A percentile compares a stretch with the other conserved stretches of the same genome.
phyloP scores from a whole-genome alignment of 2,329 filamentous ascomycete genomes.

The Colletotrichum caudatum region DNA sequence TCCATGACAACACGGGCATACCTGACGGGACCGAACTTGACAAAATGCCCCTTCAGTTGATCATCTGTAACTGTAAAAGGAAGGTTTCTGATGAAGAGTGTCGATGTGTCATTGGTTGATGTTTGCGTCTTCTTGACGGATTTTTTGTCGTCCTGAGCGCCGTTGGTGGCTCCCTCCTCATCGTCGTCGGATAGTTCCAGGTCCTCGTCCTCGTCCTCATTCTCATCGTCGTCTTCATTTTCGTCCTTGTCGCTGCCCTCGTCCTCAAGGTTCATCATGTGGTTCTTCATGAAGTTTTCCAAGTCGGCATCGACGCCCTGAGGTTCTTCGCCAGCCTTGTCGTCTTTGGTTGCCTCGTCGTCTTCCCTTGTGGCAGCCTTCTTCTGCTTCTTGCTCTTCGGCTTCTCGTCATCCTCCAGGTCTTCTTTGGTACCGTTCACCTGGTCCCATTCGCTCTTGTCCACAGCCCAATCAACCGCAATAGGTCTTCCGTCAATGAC shows the following conservation, averaged over 20 bases:
- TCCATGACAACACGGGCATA: constrained; percentile 95
- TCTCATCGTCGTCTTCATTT: constrained; percentile 55
- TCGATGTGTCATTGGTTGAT: constrained; percentile 75
- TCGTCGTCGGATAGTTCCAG: constrained; percentile 61
- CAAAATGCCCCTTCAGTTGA: constrained; percentile 85
- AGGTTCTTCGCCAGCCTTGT: constrained; percentile 50
- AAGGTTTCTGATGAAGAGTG: constrained; percentile 92
- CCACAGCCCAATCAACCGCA: constrained; percentile 97
- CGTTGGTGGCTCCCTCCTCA: constrained; percentile 48
- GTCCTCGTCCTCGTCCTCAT: constrained; percentile 57
- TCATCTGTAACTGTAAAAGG: constrained; percentile 91
- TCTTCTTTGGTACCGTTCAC: constrained; percentile 59
- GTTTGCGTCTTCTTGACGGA: constrained; percentile 51
- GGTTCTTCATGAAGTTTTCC: constrained; percentile 69
- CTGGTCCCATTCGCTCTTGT: constrained; percentile 86
- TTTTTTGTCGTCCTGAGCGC: constrained; percentile 51
- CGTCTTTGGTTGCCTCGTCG: constrained; percentile 45
- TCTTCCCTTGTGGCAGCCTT: constrained; percentile 54
- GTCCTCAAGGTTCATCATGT: constrained; percentile 68
- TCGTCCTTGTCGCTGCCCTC: constrained; percentile 64
- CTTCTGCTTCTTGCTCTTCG: constrained; percentile 52
- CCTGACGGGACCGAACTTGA: constrained; percentile 86
- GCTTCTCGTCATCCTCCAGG: constrained; percentile 43
- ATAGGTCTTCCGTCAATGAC: constrained; percentile 87
- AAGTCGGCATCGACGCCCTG: constrained; percentile 60